These are phyloP conservation scores for Kodamaea plutei DNA, from an alignment of 1,139 yeast genomes.

Conservation along the genomic window DNA sequence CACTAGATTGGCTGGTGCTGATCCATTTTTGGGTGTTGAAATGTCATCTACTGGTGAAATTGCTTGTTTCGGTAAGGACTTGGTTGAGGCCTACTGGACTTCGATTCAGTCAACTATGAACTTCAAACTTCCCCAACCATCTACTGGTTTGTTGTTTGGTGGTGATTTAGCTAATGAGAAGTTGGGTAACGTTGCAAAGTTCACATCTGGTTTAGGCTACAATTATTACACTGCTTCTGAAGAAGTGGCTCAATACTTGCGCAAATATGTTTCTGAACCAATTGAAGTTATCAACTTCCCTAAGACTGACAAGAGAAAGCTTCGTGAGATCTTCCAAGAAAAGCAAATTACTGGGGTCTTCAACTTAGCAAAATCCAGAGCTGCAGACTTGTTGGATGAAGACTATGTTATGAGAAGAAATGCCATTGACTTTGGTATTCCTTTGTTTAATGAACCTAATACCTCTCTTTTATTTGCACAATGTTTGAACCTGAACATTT, in stretches of 20 bases:
- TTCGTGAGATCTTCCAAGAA: slow-evolving; percentile 88
- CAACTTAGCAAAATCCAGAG: slow-evolving; percentile 88
- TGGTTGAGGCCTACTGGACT: slow-evolving; percentile 94
- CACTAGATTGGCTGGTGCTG: slow-evolving; percentile 98
- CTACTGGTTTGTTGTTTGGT: slow-evolving; percentile 85
- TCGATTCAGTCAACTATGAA: slow-evolving; percentile 96
- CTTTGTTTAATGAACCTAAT: slow-evolving; percentile 93
- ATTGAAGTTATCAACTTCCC: slow-evolving; percentile 82
- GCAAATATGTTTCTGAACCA: slow-evolving; percentile 41
- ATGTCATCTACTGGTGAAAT: slow-evolving; percentile 99
- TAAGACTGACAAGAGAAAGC: slow-evolving; percentile 83
- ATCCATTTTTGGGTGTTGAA: slow-evolving; percentile 97
- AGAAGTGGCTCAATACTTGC: slow-evolving; percentile 66
- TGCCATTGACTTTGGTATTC: slow-evolving; percentile 96
- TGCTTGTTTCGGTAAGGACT: slow-evolving; percentile 88
- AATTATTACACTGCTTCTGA: slow-evolving; percentile 74
- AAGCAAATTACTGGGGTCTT: slow-evolving; percentile 82
- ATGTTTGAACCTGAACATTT: slow-evolving; percentile 73
- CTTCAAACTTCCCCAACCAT: slow-evolving; percentile 89
- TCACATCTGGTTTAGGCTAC: slow-evolving; percentile 72
- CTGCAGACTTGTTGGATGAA: slow-evolving; percentile 76
- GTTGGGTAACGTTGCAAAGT: slow-evolving; percentile 69
- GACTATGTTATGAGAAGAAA: slow-evolving; percentile 98
- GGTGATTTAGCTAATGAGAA: slow-evolving; percentile 78
- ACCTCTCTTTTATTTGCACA: slow-evolving; percentile 85